These are phyloP conservation scores for Pestalotiopsis fici DNA, from an alignment of 2,329 filamentous ascomycete species.

Conservation along the genomic window DNA sequence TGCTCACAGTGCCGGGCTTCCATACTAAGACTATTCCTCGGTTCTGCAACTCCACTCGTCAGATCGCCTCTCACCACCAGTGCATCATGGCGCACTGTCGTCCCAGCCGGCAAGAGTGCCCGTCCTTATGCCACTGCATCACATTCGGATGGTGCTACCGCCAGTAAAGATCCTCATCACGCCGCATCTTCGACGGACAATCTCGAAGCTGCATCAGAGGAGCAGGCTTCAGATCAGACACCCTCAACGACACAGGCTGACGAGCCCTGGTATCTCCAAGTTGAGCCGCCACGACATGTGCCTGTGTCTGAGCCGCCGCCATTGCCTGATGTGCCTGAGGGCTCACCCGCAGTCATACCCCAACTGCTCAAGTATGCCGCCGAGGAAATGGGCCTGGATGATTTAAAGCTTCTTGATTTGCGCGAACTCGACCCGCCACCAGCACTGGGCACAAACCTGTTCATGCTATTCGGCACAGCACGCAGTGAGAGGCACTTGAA, in stretches of 20 bases:
- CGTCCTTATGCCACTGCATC: background rate
- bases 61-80: background rate
- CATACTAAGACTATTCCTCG: conserved; percentile 26
- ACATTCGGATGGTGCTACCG: background rate
- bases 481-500: conserved; percentile 93
- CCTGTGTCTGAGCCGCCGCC: conserved; percentile 45
- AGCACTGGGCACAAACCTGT: conserved; percentile 81
- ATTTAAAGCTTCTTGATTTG: conserved; percentile 79
- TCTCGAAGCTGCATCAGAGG: conserved; percentile 1
- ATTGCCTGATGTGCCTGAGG: conserved; percentile 59
- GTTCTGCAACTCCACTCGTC: conserved; percentile 14
- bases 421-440: conserved; percentile 83
- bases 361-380: conserved; percentile 78
- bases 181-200: background rate
- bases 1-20: conserved; percentile 30
- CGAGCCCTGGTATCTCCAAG: conserved; percentile 79
- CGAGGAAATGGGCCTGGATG: conserved; percentile 83
- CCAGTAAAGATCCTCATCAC: background rate
- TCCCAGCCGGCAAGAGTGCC: background rate
- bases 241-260: conserved; percentile 19
- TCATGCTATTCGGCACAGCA: conserved; percentile 92
- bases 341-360: conserved; percentile 70
- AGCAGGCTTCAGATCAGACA: conserved; percentile 7
- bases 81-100: conserved; percentile 4
- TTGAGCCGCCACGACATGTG: conserved; percentile 59